Evolutionary conservation across 2,329 filamentous ascomycete species (phyloP), one percentile per base, ranked within the genome.

Genomic region (Aaosphaeria pasadenensis): DNA sequence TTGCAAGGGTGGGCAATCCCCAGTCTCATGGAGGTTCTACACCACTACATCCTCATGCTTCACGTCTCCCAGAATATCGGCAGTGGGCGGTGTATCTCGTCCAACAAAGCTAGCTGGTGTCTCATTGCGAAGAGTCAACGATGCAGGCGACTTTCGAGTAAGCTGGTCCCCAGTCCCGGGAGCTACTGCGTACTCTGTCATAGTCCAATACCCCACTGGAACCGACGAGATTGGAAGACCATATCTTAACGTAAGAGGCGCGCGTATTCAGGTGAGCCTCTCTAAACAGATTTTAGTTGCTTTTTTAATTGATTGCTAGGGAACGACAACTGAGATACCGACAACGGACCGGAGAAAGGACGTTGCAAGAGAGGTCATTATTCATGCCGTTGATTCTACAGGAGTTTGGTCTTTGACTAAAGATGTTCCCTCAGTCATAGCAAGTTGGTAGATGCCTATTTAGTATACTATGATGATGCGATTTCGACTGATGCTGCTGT

Each of bases 391-490:
- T 3, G 38, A 52, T 39, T 31, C 50, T 1, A 35, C 44, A 33
- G 47, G 44, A 11, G 40, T 52, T n/a, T 50, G 50, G 50, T 52
- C 47, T 5, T 42, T 50, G 7, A 50, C 44, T n/a, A 46, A 13
- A 17, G 44, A 41, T 31, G 44, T 50, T 7, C 40, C 31, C 17
- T 39, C 43, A n/a, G 44, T 52, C 6, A 32, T 13, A 6, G 50
- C 47, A 9, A 44, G 38, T n/a, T 40, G 39, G 39, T 40, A 13
- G 13, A 13, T 36, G 33, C 17, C 17, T 24, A 3, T 24, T n/a
- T n/a, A n/a, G n/a, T n/a, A n/a, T n/a, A n/a, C n/a, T n/a, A n/a
- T n/a, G n/a, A n/a, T n/a, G n/a, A n/a, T n/a, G n/a, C n/a, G n/a
- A n/a, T n/a, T n/a, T n/a, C n/a, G n/a, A n/a, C n/a, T n/a, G n/a